These are phyloP conservation scores for Apiotrichum brassicae DNA, from an alignment of 1,284 basidiomycete species.

Conservation along the genomic window DNA sequence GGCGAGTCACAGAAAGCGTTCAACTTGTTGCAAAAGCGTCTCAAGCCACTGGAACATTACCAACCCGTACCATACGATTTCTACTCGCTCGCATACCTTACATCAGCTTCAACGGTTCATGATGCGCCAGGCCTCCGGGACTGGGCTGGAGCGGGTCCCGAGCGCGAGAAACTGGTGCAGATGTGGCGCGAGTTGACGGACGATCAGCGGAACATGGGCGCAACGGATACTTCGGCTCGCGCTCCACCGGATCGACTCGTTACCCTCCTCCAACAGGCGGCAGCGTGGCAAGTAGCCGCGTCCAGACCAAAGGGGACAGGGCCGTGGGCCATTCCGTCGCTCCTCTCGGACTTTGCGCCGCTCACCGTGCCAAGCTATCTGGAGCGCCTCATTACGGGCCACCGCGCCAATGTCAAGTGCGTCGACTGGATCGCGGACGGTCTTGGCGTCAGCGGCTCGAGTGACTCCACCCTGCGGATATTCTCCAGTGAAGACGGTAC, in stretches of 20 bases:
- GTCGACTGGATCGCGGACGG: constrained; percentile 47
- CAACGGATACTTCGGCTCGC: not conserved
- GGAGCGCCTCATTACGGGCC: constrained; percentile 36
- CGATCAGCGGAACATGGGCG: not conserved
- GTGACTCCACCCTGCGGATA: constrained; percentile 43
- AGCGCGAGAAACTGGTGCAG: constrained; percentile 40
- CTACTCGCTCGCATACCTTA: constrained; percentile 50
- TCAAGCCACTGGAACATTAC: constrained; percentile 52
- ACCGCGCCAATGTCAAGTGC: constrained; percentile 49
- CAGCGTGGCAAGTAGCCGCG: constrained; percentile 48
- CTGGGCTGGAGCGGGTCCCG: constrained; percentile 48
- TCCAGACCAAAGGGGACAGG: not conserved
- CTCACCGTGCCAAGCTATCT: constrained; percentile 31
- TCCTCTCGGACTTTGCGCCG: constrained; percentile 40
- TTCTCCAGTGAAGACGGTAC: constrained; percentile 27
- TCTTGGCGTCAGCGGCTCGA: constrained; percentile 47
- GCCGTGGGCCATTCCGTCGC: constrained; percentile 23
- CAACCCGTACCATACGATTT: constrained; percentile 51
- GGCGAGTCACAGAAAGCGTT: constrained; percentile 49
- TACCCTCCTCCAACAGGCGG: constrained; percentile 48
- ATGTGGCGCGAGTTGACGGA: constrained; percentile 46
- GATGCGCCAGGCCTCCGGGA: constrained; percentile 49
- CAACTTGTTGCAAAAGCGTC: constrained; percentile 50
- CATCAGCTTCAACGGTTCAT: constrained; percentile 48
- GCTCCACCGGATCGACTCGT: constrained; percentile 39